Percentiles rank a stretch among this genome's conserved stretches.
Conservation (phyloP, 495 filamentous ascomycete genomes). For the Articulospora tetracladia region DNA sequence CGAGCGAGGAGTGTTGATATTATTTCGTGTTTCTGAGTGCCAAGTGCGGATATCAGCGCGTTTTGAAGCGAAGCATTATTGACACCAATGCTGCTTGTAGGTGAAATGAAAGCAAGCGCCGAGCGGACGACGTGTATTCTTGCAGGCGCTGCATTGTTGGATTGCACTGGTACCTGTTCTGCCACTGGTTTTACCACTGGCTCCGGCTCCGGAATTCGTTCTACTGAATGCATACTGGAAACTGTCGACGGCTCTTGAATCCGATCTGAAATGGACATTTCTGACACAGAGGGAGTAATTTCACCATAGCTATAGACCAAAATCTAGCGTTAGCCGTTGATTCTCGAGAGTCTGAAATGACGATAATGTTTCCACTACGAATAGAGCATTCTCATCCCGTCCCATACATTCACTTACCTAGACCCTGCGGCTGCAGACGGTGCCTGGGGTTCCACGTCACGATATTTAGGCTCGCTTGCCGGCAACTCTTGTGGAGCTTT, state of each 20-base stretch:
- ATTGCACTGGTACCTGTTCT: no score
- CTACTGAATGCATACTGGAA: not conserved
- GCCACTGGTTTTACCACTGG: no score
- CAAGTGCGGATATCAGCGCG: constrained; percentile 33
- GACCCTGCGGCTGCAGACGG: not conserved
- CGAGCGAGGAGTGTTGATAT: constrained; percentile 48
- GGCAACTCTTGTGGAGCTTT: not conserved
- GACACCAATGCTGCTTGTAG: constrained; percentile 20
- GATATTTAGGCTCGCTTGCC: not conserved
- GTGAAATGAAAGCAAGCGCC: constrained; percentile 33
- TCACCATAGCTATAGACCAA: not conserved
- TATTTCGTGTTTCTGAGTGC: constrained; percentile 38
- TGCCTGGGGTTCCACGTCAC: not conserved
- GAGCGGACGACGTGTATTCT: constrained; percentile 21
- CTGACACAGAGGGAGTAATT: not conserved
- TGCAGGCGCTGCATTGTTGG: not conserved
- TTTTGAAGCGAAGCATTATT: constrained; percentile 25
- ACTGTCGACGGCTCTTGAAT: constrained; percentile 1
- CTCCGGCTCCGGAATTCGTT: no score
- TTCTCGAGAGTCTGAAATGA: no score
- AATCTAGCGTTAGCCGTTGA: not conserved
- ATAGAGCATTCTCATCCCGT: no score
- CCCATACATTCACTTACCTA: no score
- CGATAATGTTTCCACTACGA: no score
- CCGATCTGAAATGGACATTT: constrained; percentile 2